Base-by-base conservation (phyloP, 495 filamentous ascomycete genomes). In the Aspergillus coremiiformis region DNA sequence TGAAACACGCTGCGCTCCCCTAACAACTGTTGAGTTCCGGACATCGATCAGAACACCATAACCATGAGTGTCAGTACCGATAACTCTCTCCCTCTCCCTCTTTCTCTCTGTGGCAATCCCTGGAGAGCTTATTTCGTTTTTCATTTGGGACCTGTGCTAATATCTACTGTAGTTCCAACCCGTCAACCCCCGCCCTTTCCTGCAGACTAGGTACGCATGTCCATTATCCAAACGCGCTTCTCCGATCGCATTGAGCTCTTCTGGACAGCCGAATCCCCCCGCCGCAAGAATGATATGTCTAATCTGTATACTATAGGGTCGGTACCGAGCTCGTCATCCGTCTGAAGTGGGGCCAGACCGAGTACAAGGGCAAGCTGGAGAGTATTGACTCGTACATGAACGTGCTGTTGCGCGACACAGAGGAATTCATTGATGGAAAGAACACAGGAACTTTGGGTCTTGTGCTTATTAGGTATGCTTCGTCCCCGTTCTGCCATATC, bases 381-480 rank as follows among this genome's bases (percentile, higher is more conserved):
- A 87, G 80, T 71, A 87, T 95, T 58, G 93, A 98, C 74, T 90
- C 86, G 61, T 98, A 97, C 80, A 96, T 98, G 91, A 98, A 98
- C 74, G 83, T 98, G 55, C 87, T 96, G 70, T 79, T 98, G 47
- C 79, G 79, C 60, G 82, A 84, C 60, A 89, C 93, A 44, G 88
- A 94, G 72, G 94, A 97, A 64, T 95, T 80, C 72, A 85, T 96
- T 57, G 84, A 93, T 70, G 87, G 86, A 49, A 89, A 93, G 79
- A 84, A 79, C 62, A 88, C 86, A 26, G 90, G 88, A 43, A 76
- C 75, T 53, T 70, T 98, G 63, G 93, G 93, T 17, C 83, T 95
- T 67, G 93, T 97, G 44, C 66, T 98, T 58, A 97, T 98, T 58
- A 78, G 93, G 89, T 95, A 66, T 51, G 73, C 17, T 11, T 69